Evolutionary conservation across 2,329 filamentous ascomycete species (phyloP).

Genomic region (Exophiala sideris): DNA sequence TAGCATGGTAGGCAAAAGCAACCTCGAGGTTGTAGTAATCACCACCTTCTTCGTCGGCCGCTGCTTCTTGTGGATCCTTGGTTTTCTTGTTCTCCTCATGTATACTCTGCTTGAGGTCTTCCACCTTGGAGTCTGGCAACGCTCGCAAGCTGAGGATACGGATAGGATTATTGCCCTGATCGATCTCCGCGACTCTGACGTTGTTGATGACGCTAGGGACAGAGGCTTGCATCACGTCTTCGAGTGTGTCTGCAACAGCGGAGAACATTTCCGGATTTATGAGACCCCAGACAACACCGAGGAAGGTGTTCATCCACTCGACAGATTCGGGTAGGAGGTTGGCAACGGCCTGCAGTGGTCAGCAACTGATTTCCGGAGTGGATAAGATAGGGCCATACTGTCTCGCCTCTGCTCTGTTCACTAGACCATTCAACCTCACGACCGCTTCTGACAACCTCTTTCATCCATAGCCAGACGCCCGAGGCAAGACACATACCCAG

Average conservation of each 20-base stretch:
- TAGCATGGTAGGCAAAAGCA: slow-evolving; percentile 86
- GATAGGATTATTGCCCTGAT: slow-evolving; percentile 86
- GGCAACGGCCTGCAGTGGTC: slow-evolving; percentile 60
- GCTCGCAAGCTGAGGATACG: slow-evolving; percentile 83
- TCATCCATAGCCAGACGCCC: slow-evolving; percentile 84
- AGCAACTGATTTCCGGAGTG: background rate
- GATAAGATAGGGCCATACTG: slow-evolving; percentile 43
- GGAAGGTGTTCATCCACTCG: slow-evolving; percentile 90
- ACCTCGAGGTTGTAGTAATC: slow-evolving; percentile 92
- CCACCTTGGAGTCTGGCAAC: slow-evolving; percentile 75
- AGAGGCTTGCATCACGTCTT: slow-evolving; percentile 95
- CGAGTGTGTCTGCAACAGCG: slow-evolving; percentile 85
- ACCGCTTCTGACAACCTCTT: slow-evolving; percentile 78
- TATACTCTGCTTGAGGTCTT: slow-evolving; percentile 77
- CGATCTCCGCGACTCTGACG: slow-evolving; percentile 90
- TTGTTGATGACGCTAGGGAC: slow-evolving; percentile 90
- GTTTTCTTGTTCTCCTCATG: slow-evolving; percentile 73
- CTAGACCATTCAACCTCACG: slow-evolving; percentile 82
- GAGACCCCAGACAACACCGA: slow-evolving; percentile 82
- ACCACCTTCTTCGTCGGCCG: slow-evolving; percentile 84
- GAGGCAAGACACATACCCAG: slow-evolving; percentile 68
- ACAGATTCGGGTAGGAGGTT: slow-evolving; percentile 92
- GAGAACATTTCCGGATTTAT: slow-evolving; percentile 94
- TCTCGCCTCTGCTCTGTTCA: slow-evolving; percentile 79
- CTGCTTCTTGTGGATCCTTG: slow-evolving; percentile 82